These are phyloP conservation scores for Eimeria necatrix DNA, from an alignment of 169 alveolate species.

Conservation along the genomic window DNA sequence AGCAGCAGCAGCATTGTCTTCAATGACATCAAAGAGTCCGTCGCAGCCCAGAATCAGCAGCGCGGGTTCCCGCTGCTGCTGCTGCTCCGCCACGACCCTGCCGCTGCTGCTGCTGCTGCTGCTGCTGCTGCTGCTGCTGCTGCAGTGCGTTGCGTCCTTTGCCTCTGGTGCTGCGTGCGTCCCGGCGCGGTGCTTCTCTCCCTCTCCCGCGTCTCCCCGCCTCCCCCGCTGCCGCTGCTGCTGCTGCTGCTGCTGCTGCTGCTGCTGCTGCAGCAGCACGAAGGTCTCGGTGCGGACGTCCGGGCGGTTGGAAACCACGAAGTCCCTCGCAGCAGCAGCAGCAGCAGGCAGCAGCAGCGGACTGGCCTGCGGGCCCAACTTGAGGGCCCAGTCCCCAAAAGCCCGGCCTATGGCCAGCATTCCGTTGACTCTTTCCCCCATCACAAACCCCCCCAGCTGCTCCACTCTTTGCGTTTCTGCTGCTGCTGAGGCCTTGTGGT, in stretches of 20 bases:
- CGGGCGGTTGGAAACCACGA: neutral
- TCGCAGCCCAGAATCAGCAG: conserved; percentile 72
- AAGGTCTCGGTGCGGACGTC: conserved; percentile 32
- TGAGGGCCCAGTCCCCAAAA: conserved; percentile 67
- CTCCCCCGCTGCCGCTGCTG: neutral
- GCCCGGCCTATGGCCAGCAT: conserved; percentile 76
- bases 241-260: neutral
- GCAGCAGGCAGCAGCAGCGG: conserved; percentile 8
- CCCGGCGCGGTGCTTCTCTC: neutral
- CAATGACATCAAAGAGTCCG: conserved; percentile 64
- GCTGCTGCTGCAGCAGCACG: conserved; percentile 28
- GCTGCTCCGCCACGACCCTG: neutral
- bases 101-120: neutral
- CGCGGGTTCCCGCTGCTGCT: conserved; percentile 62
- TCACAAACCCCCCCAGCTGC: conserved; percentile 52
- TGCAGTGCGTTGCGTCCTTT: neutral
- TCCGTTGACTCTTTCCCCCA: conserved; percentile 75
- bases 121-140: conserved; percentile 10
- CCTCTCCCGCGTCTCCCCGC: neutral
- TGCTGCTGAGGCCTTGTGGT: conserved; percentile 55
- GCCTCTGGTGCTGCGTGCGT: neutral
- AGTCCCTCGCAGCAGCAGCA: too few species aligned
- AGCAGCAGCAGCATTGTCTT: conserved; percentile 15
- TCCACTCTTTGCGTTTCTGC: conserved; percentile 39
- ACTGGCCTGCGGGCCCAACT: conserved; percentile 22